These are phyloP conservation scores for Iberis amara DNA, from an alignment of 441 rosid genomes.

Conservation along the genomic window DNA sequence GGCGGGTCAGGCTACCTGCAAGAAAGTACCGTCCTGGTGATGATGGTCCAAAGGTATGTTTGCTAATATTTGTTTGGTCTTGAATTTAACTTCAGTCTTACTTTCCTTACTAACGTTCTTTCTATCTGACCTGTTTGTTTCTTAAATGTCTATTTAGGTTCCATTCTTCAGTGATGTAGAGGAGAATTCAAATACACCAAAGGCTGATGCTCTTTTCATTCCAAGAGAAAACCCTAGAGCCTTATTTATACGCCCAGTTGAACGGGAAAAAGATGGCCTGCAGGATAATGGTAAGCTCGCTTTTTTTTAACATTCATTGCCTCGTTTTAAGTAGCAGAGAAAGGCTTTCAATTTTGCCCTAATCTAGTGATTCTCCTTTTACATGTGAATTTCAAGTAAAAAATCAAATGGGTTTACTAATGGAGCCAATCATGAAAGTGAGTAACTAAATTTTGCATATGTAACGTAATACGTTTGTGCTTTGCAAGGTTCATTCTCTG, in stretches of 20 bases:
- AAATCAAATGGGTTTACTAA: slow-evolving; percentile 38
- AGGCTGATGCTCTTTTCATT: slow-evolving; percentile 87
- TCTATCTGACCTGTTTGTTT: slow-evolving; percentile 20
- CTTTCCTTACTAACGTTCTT: slow-evolving; percentile 15
- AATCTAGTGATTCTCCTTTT: neutral
- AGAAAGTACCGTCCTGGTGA: slow-evolving; percentile 77
- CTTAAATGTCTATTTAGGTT: slow-evolving; percentile 43
- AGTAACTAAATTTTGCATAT: slow-evolving; percentile 21
- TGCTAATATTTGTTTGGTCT: slow-evolving; percentile 18
- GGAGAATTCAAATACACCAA: slow-evolving; percentile 79
- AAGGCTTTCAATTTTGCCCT: too few species aligned
- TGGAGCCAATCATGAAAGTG: slow-evolving; percentile 39
- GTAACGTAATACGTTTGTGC: slow-evolving; percentile 1
- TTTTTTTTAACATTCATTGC: neutral
- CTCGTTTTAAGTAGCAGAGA: slow-evolving; percentile 19
- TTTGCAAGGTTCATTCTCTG: neutral
- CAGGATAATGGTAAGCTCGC: slow-evolving; percentile 47
- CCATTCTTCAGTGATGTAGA: slow-evolving; percentile 85
- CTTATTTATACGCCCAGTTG: slow-evolving; percentile 63
- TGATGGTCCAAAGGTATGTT: slow-evolving; percentile 47
- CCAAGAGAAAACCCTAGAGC: slow-evolving; percentile 96
- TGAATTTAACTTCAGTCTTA: slow-evolving; percentile 13
- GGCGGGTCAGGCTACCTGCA: slow-evolving; percentile 68
- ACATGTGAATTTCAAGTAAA: slow-evolving; percentile 38
- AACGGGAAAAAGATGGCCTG: too few species aligned